phyloP scores from a whole-genome alignment of 768 basidiomycete genomes.

The Boletus subcaerulescens region DNA sequence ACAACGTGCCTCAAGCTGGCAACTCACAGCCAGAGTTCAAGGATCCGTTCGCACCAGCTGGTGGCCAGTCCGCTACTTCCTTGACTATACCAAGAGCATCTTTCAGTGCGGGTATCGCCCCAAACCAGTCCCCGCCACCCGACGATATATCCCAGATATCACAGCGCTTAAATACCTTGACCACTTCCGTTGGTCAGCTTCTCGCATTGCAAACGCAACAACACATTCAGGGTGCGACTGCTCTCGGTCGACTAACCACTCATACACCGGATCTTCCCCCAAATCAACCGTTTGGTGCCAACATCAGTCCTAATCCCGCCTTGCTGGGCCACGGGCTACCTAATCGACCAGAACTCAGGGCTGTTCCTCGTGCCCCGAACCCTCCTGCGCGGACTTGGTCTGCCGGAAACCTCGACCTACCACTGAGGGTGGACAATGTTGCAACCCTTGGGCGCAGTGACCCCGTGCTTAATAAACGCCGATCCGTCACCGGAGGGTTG shows the following conservation, averaged over 20 bases:
- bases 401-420: conserved; percentile 73
- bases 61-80: conserved; percentile 32
- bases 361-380: conserved; percentile 59
- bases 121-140: conserved; percentile 61
- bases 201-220: conserved; percentile 77
- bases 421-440: conserved; percentile 50
- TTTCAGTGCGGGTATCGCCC: conserved; percentile 62
- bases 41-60: conserved; percentile 64
- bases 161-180: conserved; percentile 73
- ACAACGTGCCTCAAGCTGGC: conserved; percentile 17
- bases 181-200: conserved; percentile 82
- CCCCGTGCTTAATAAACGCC: conserved; percentile 62
- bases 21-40: conserved; percentile 69
- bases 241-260: conserved; percentile 32
- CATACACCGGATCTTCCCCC: conserved; percentile 45
- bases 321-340: conserved; percentile 61
- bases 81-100: conserved; percentile 57
- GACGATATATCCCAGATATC: conserved; percentile 78
- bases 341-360: conserved; percentile 61
- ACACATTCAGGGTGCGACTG: conserved; percentile 48
- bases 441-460: conserved; percentile 36
- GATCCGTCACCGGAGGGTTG: conserved; percentile 61
- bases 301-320: conserved; percentile 35
- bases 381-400: conserved; percentile 84
- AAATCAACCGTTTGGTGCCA: conserved; percentile 37